Base-by-base conservation (phyloP, 148 eudicot genomes). In the Vaccinium myrtillus region DNA sequence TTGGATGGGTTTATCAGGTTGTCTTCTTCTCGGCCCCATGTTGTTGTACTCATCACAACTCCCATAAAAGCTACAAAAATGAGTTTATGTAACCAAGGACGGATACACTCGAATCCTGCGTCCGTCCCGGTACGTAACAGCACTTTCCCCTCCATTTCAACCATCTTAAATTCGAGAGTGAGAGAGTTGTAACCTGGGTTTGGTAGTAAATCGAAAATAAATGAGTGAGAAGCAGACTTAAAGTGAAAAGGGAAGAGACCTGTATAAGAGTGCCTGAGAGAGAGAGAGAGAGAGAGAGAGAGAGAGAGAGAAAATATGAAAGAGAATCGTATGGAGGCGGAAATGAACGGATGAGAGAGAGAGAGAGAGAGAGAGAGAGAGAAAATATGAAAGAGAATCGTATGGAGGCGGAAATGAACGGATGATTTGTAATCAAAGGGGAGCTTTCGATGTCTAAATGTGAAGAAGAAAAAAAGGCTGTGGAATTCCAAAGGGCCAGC, bases 21-120 rank as follows among this genome's bases (percentile, higher is more conserved):
- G 18, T 83, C 91, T 32, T 83, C 91, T 32, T 63, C 83, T 51
- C 30, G 30, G 30, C 65, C 89, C 82, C 84, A 48, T 85, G 74
- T 36, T 3, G 39, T 27, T 2, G 65, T 50, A 53, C 43, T n/a
- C 59, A 83, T 50, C 39, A 27, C 27, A 51, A 63, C 19, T 58
- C 81, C 76, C 48, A 86, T 3, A 69, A 84, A 78, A 16, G 49
- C 90, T 23, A 61, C 53, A 74, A 1, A 82, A 46, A 85, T 71
- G 13, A 84, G 32, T 67, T 65, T n/a, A 0, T 23, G 19, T 43
- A 43, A 43, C 46, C 46, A 43, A 43, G 6, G 46, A 43, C 46
- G 5, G 46, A 43, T 0, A 5, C 46, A 43, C 46, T 43, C 6
- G 7, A 43, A 43, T 43, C 46, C 6, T 43, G 46, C 6, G 46